Base-by-base conservation (phyloP, 148 eudicot genomes). In the Vaccinium myrtillus region DNA sequence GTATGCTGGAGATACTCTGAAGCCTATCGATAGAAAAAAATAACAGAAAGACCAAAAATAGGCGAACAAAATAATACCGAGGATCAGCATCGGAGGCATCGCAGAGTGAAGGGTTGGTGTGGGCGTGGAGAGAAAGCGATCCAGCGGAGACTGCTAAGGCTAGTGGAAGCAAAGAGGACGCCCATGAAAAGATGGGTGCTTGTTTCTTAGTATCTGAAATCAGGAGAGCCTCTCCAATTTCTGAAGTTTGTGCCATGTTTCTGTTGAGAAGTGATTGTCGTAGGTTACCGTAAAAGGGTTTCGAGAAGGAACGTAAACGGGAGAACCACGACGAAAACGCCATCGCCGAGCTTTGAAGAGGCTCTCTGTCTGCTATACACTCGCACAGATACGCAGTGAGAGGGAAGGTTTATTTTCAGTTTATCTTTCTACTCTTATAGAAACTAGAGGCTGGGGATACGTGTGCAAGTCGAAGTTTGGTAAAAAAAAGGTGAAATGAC, bases 231-330 rank as follows among this genome's bases (percentile, higher is more conserved):
- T 79, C 73, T 10, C 84, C 77, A 48, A 87, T 32, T 43, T 55
- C 67, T 7, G 87, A 79, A 69, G 1, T 55, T 13, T 25, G 88
- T 32, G 88, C 73, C 56, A 1, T 11, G 43, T 1, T 69, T 5
- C 61, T 67, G 15, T 76, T 75, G 30, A 81, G 49, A 30, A 79
- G 76, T 12, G 84, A 83, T 67, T 50, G 61, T 81, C 85, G 87
- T 75, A 91, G 55, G 65, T 83, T 88, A 43, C 81, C 67, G 61
- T 50, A 87, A 39, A 91, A 9, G 74, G 91, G 85, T 90, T 81
- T 91, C 30, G 91, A 89, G 13, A 93, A 89, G 25, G 91, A 88
- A 36, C 92, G 93, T 13, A 94, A 23, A 21, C 94, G 94, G 86
- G 89, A 78, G 53, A 93, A 83, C 93, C 91, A 91, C 21, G 85